phyloP scores from a whole-genome alignment of 306 rosid species.

The Casuarina equisetifolia region DNA sequence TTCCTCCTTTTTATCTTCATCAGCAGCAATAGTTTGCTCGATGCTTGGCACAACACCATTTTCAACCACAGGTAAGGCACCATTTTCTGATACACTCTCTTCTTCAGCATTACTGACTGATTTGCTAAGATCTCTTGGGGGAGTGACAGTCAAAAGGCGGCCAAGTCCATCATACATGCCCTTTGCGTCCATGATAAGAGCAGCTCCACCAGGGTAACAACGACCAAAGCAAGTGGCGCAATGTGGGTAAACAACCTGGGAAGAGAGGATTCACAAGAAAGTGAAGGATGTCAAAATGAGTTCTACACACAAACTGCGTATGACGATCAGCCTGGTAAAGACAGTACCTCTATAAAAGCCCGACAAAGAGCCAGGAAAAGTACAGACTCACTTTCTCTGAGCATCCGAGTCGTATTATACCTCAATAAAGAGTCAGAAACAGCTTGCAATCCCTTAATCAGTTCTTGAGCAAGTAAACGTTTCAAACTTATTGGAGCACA shows the following conservation, averaged over 20 bases:
- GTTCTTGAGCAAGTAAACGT: conserved; percentile 74
- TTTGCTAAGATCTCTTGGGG: conserved; percentile 68
- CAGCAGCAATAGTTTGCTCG: conserved; percentile 41
- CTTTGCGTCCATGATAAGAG: conserved; percentile 70
- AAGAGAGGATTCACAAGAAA: conserved; percentile 12
- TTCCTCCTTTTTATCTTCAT: conserved; percentile 34
- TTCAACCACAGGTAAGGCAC: conserved; percentile 49
- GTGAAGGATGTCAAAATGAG: conserved; percentile 12
- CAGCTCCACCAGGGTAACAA: conserved; percentile 83
- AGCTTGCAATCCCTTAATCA: conserved; percentile 73
- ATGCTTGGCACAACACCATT: conserved; percentile 53
- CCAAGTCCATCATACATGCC: conserved; percentile 64
- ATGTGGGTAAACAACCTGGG: conserved; percentile 80
- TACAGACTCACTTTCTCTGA: conserved; percentile 80
- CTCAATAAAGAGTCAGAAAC: conserved; percentile 81
- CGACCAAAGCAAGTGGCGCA: conserved; percentile 94
- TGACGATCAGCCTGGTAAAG: conserved; percentile 14
- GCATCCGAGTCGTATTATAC: conserved; percentile 80
- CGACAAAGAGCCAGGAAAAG: conserved; percentile 95
- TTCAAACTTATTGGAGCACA: conserved; percentile 94
- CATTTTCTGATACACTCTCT: conserved; percentile 54
- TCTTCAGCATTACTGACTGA: conserved; percentile 51
- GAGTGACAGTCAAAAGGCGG: conserved; percentile 63
- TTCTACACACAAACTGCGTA: neutral
- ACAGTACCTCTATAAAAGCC: conserved; percentile 78